Percentiles rank a stretch among this genome's conserved stretches.
phyloP scores from a whole-genome alignment of 2,329 filamentous ascomycete genomes.

The Claviceps sp. region DNA sequence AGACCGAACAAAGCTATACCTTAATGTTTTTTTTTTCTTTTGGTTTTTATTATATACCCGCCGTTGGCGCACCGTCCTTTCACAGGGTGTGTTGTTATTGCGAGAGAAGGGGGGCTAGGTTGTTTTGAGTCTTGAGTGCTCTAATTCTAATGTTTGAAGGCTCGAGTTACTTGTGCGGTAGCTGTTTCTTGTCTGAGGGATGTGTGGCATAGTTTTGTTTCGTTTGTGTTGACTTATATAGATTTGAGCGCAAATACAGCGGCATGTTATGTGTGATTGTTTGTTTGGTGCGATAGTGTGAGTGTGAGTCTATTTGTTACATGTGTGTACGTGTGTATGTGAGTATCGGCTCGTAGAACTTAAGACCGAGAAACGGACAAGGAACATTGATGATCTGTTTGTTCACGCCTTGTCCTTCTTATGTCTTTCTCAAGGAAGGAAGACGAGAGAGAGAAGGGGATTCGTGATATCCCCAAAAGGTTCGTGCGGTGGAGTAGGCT shows the following conservation, averaged over 20 bases:
- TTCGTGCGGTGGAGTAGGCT: too few species aligned
- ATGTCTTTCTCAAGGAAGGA: too few species aligned
- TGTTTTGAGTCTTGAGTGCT: too few species aligned
- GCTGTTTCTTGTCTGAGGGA: not conserved
- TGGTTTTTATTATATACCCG: conserved; percentile 8
- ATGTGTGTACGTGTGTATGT: not conserved
- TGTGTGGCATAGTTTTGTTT: not conserved
- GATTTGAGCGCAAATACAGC: not conserved
- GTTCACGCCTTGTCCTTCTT: too few species aligned
- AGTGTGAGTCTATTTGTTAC: too few species aligned
- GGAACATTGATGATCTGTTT: too few species aligned
- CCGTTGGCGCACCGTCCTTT: not conserved
- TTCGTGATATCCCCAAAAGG: too few species aligned
- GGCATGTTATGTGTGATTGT: not conserved
- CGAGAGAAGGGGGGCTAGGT: too few species aligned
- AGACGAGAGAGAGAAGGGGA: too few species aligned
- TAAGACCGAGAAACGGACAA: too few species aligned
- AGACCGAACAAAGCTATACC: not conserved
- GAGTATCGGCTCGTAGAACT: not conserved
- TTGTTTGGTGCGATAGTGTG: too few species aligned
- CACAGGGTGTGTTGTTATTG: not conserved
- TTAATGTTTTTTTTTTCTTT: conserved; percentile 6
- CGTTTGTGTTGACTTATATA: not conserved
- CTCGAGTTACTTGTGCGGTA: not conserved
- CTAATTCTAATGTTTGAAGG: too few species aligned